These are phyloP conservation scores for Fragilaria crotonensis DNA, from an alignment of 108 stramenopile genomes.

Conservation along the genomic window DNA sequence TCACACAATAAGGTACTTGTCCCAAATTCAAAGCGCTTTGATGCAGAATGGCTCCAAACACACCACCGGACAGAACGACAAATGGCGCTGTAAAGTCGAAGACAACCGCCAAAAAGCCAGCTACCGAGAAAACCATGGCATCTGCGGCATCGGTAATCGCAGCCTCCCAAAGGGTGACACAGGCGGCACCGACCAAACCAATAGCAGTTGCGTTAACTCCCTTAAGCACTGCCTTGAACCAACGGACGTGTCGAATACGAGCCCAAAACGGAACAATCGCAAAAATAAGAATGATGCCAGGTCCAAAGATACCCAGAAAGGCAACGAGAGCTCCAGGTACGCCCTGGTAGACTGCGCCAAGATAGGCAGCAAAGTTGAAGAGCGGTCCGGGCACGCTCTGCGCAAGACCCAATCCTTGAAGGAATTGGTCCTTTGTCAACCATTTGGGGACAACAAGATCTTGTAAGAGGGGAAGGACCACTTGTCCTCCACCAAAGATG, in stretches of 20 bases:
- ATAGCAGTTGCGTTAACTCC: conserved; percentile 53
- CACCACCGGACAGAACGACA: conserved; percentile 26
- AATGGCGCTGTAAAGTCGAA: conserved; percentile 33
- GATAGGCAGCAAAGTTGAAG: conserved; percentile 67
- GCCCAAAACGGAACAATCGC: conserved; percentile 75
- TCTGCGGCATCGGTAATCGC: conserved; percentile 34
- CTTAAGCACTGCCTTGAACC: conserved; percentile 39
- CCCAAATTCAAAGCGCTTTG: conserved; percentile 47
- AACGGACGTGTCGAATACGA: conserved; percentile 33
- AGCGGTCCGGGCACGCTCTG: conserved; percentile 44
- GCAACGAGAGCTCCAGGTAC: conserved; percentile 57
- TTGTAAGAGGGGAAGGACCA: conserved; percentile 66
- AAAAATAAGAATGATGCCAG: conserved; percentile 58
- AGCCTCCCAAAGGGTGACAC: conserved; percentile 35
- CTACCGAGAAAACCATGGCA: conserved; percentile 39
- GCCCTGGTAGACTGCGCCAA: conserved; percentile 56
- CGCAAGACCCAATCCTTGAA: conserved; percentile 36
- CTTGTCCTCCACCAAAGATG: conserved; percentile 72
- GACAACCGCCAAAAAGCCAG: conserved; percentile 26
- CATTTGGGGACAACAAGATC: conserved; percentile 54
- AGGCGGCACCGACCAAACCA: conserved; percentile 47
- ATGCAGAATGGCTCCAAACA: conserved; percentile 42
- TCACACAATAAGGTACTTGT: conserved; percentile 35
- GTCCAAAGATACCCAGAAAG: conserved; percentile 54
- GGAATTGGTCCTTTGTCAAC: conserved; percentile 34